phyloP scores from a whole-genome alignment of 108 stramenopile species.

The Skeletonema grethae region DNA sequence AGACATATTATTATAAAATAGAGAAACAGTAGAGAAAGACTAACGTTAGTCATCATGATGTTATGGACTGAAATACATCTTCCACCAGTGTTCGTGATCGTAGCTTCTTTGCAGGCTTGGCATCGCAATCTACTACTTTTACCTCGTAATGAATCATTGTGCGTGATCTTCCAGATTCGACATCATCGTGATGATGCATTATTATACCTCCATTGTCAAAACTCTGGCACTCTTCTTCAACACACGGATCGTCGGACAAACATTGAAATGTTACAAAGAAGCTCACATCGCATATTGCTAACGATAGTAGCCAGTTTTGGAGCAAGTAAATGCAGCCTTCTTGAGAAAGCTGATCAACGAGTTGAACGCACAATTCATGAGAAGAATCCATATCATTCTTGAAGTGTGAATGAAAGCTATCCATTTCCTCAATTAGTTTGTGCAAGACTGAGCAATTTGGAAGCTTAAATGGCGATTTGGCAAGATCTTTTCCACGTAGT shows the following conservation, averaged over 20 bases:
- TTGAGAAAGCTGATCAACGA: constrained; percentile 34
- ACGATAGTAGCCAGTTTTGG: constrained; percentile 70
- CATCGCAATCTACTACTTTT: constrained; percentile 69
- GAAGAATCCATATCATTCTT: constrained; percentile 21
- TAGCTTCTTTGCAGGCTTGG: constrained; percentile 66
- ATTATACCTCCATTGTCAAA: constrained; percentile 18
- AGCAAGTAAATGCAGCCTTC: constrained; percentile 61
- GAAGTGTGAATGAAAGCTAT: constrained; percentile 18
- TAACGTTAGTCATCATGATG: background rate
- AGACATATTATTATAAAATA: background rate
- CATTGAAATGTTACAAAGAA: constrained; percentile 56
- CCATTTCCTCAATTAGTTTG: constrained; percentile 17
- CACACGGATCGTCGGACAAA: background rate
- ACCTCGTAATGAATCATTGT: constrained; percentile 44
- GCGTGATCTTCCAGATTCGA: background rate
- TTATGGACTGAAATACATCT: constrained; percentile 18
- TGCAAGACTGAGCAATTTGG: constrained; percentile 21
- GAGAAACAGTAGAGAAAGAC: background rate
- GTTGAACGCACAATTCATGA: constrained; percentile 20
- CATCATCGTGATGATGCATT: background rate
- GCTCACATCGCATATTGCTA: constrained; percentile 74
- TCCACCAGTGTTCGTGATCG: constrained; percentile 47
- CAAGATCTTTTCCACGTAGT: constrained; percentile 5
- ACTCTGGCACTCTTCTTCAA: constrained; percentile 13
- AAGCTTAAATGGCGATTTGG: constrained; percentile 28